Base-by-base conservation (phyloP, 306 rosid species). In the Gillenia trifoliata region DNA sequence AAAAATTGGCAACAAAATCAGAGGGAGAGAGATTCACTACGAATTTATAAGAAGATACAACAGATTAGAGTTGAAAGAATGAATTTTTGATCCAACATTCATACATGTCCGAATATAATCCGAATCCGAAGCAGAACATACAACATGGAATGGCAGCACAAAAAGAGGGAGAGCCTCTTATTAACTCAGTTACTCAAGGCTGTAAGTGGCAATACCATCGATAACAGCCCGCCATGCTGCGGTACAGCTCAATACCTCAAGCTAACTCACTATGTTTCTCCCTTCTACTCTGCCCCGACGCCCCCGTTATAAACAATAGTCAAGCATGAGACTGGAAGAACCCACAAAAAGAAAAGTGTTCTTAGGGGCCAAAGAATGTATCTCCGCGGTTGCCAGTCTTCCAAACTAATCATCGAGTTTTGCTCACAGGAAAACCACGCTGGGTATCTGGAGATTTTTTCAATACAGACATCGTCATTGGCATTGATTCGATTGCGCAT, bases 401-500 rank as follows among this genome's bases (percentile, higher is more conserved):
- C 77, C 57, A 30, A 70, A 79, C 81, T 0, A 68, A 50, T 54
- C 75, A 20, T 61, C 43, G 43, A 75, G 64, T 65, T 19, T n/a
- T 20, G 76, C 54, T 73, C 87, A 68, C 29, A 33, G 29, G 41
- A 59, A 59, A 22, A 57, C 70, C 45, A 80, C 83, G 70, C 80
- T 67, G 10, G 74, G 71, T 75, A 81, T 78, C 76, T 77, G 74
- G 75, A 75, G 60, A 77, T 76, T 78, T 77, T 61, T 60, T 66
- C 31, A 28, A n/a, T 38, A 41, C 16, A 25, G 69, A 33, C 66
- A 40, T 60, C 84, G 75, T 91, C 90, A 89, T 63, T 73, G 77
- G 85, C 97, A 91, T 66, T 86, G 96, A 75, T 83, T 88, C 23
- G 82, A 78, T 71, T 89, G 89, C 19, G 92, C 84, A 56, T 66